Evolutionary conservation across 2,329 filamentous ascomycete genomes (phyloP).

Genomic region (Aureobasidium sp.): DNA sequence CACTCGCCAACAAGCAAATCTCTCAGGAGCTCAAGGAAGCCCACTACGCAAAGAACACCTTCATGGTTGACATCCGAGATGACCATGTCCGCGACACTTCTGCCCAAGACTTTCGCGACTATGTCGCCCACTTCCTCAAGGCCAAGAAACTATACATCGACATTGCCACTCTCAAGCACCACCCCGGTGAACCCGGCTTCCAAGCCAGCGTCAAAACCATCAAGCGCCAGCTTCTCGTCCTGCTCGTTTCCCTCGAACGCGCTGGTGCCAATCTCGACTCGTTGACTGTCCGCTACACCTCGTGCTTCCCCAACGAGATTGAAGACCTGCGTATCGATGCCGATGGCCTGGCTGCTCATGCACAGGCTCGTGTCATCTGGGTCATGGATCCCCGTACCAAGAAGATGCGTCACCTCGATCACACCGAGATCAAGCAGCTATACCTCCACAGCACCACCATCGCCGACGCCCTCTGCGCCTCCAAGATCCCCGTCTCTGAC

Average conservation of each 20-base stretch:
- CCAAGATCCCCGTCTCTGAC: neutral
- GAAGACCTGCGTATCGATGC: neutral
- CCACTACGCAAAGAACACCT: neutral
- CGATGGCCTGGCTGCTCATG: neutral
- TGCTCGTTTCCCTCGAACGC: neutral
- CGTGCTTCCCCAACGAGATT: neutral
- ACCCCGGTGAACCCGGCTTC: neutral
- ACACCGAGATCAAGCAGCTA: neutral
- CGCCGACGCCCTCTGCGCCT: neutral
- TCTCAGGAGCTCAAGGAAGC: neutral
- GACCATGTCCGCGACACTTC: neutral
- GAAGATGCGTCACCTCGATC: neutral
- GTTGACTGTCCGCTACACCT: neutral
- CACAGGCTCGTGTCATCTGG: neutral
- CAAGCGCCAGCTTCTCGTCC: neutral
- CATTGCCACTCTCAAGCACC: neutral
- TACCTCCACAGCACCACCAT: neutral
- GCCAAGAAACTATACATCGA: neutral
- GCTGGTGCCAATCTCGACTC: neutral
- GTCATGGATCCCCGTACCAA: neutral
- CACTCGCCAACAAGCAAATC: conserved; percentile 1
- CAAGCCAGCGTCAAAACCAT: neutral
- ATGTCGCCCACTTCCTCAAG: neutral
- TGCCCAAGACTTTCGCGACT: neutral
- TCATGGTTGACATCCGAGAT: neutral